Percentiles rank a stretch among this genome's conserved stretches.
phyloP scores from a whole-genome alignment of 805 yeast species.

The Lipomyces sp. region DNA sequence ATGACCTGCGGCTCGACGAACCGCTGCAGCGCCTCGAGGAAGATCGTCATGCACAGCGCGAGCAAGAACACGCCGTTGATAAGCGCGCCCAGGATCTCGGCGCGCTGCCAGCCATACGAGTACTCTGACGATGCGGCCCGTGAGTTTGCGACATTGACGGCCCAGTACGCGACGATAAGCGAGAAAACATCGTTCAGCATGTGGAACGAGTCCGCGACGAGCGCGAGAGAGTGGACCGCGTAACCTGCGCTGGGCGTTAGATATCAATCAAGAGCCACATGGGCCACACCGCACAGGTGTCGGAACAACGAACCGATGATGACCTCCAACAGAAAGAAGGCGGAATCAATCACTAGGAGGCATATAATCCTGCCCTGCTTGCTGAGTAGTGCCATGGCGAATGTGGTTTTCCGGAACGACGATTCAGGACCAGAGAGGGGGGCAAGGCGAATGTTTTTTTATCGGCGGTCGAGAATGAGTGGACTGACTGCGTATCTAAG shows the following conservation, averaged over 20 bases:
- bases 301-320: slow-evolving; percentile 52
- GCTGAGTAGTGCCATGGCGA: slow-evolving; percentile 15
- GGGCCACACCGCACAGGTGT: too few relatives aligned
- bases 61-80: slow-evolving; percentile 88
- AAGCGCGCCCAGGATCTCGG: slow-evolving; percentile 93
- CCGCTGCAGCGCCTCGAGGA: slow-evolving; percentile 90
- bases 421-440: too few relatives aligned
- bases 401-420: neutral
- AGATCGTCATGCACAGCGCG: slow-evolving; percentile 88
- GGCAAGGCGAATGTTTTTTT: too few relatives aligned
- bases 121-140: slow-evolving; percentile 80
- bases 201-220: slow-evolving; percentile 95
- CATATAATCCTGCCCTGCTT: slow-evolving; percentile 54
- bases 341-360: slow-evolving; percentile 69
- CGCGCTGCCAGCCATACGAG: slow-evolving; percentile 98
- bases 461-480: too few relatives aligned
- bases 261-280: too few relatives aligned
- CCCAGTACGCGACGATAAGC: slow-evolving; percentile 89
- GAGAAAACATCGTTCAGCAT: slow-evolving; percentile 95
- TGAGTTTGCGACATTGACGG: slow-evolving; percentile 82
- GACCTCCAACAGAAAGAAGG: slow-evolving; percentile 81
- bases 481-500: too few relatives aligned
- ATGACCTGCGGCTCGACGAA: slow-evolving; percentile 76
- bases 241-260: slow-evolving; percentile 47
- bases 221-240: slow-evolving; percentile 88